phyloP scores from a whole-genome alignment of 2,329 filamentous ascomycete species.

The Stemphylium lycopersici region DNA sequence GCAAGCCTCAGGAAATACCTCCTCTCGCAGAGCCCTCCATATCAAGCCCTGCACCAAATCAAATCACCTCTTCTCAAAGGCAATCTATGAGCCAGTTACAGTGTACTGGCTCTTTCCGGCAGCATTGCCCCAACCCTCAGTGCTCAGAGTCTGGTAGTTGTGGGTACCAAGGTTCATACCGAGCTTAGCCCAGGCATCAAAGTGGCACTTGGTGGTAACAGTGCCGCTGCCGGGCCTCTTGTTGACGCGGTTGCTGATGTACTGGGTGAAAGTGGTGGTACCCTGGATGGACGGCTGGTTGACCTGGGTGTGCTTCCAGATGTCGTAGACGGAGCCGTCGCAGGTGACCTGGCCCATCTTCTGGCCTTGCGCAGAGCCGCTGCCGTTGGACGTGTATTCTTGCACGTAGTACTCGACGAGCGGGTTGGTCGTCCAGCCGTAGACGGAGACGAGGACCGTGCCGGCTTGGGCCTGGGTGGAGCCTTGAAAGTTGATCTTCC shows the following conservation, averaged over 20 bases:
- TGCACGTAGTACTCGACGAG: constrained; percentile 59
- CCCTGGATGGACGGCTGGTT: constrained; percentile 57
- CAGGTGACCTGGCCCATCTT: constrained; percentile 36
- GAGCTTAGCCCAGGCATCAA: constrained; percentile 36
- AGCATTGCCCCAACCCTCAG: constrained; percentile 39
- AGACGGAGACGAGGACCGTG: constrained; percentile 50
- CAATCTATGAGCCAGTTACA: constrained; percentile 24
- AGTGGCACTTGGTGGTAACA: constrained; percentile 39
- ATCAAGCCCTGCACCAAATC: too few species aligned
- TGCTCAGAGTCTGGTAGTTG: constrained; percentile 39
- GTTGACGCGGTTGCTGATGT: constrained; percentile 47
- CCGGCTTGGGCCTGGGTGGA: constrained; percentile 30
- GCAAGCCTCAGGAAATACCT: too few species aligned
- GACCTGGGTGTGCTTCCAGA: constrained; percentile 40
- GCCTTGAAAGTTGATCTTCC: constrained; percentile 39
- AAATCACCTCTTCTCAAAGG: too few species aligned
- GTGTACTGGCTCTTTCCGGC: constrained; percentile 38
- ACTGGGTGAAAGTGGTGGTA: constrained; percentile 59
- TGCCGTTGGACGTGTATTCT: constrained; percentile 55
- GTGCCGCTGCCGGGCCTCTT: constrained; percentile 39
- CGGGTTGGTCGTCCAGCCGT: constrained; percentile 62
- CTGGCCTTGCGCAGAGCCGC: constrained; percentile 35
- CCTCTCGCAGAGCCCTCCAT: too few species aligned
- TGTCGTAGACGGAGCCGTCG: constrained; percentile 40
- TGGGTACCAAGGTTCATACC: constrained; percentile 36